Percentiles rank a stretch among this genome's conserved stretches.
Evolutionary conservation across 257 asterid species (phyloP).

Genomic region (Scutellaria galericulata): DNA sequence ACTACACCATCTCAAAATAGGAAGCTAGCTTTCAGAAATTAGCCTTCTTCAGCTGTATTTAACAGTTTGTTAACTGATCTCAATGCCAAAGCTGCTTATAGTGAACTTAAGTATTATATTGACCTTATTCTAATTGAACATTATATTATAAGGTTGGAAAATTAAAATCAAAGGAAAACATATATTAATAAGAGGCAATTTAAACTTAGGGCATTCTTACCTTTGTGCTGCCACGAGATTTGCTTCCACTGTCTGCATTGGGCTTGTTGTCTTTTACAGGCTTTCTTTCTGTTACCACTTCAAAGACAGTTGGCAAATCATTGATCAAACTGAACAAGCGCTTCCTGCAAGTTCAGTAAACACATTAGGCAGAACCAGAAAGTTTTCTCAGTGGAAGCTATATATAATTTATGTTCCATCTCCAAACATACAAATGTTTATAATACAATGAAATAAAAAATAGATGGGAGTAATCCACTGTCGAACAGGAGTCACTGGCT

Average conservation of each 20-base stretch:
- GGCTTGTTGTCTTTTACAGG: constrained; percentile 89
- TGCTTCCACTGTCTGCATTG: constrained; percentile 88
- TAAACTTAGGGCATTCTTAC: constrained; percentile 37
- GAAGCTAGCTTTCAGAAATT: constrained; percentile 1
- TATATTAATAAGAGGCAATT: not conserved
- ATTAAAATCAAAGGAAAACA: not conserved
- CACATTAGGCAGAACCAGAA: constrained; percentile 18
- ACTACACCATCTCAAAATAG: not conserved
- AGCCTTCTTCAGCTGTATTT: not conserved
- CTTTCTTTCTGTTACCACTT: constrained; percentile 84
- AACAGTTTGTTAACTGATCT: constrained; percentile 1
- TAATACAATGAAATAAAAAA: not conserved
- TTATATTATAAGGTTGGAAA: not conserved
- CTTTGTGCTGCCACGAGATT: constrained; percentile 84
- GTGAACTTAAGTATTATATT: not conserved
- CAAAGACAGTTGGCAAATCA: constrained; percentile 83
- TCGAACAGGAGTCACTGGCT: not conserved
- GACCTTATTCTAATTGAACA: constrained; percentile 3
- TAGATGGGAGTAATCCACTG: not conserved
- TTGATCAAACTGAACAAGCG: constrained; percentile 92
- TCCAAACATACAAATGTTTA: not conserved
- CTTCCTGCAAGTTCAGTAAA: constrained; percentile 62
- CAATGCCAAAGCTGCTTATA: constrained; percentile 7
- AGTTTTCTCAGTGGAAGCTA: constrained; percentile 1
- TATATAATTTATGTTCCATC: constrained; percentile 6